Evolutionary conservation across 352 stramenopile genomes (phyloP).

Genomic region (Globisporangium ultimum): DNA sequence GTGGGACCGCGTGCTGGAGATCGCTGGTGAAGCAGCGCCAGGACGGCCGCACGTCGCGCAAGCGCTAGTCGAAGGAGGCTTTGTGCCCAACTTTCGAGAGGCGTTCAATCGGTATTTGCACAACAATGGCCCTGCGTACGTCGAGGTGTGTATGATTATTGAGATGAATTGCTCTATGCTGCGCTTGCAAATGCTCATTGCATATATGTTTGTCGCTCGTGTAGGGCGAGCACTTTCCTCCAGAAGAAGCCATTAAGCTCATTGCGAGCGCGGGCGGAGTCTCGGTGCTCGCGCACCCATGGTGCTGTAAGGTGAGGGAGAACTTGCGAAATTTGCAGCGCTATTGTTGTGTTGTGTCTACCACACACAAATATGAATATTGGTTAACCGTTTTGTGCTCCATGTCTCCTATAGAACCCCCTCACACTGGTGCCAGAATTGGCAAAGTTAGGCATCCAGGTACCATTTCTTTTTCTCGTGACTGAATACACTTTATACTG

Average conservation of each 20-base stretch:
- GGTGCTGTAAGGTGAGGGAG: constrained; percentile 69
- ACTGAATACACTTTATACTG: too few relatives aligned
- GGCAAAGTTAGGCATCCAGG: constrained; percentile 72
- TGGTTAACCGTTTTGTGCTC: not conserved
- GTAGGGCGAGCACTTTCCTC: constrained; percentile 77
- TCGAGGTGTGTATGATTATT: constrained; percentile 40
- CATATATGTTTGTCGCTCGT: not conserved
- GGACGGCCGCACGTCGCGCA: constrained; percentile 77
- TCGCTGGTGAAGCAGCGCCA: constrained; percentile 78
- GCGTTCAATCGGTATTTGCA: constrained; percentile 79
- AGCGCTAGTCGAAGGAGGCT: constrained; percentile 69
- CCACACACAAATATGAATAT: not conserved
- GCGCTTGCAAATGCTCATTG: not conserved
- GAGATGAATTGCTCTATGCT: too few relatives aligned
- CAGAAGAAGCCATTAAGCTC: constrained; percentile 83
- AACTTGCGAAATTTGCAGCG: not conserved
- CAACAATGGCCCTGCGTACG: constrained; percentile 82
- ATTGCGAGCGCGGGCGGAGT: constrained; percentile 77
- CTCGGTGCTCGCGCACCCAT: constrained; percentile 82
- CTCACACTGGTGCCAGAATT: constrained; percentile 66
- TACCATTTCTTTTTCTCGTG: constrained; percentile 10
- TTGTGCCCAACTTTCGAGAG: constrained; percentile 75
- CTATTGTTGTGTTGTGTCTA: not conserved
- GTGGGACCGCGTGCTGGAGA: constrained; percentile 79
- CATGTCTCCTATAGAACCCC: constrained; percentile 36